These are phyloP conservation scores for Lavandula angustifolia DNA, from an alignment of 257 asterid genomes.

Conservation along the genomic window DNA sequence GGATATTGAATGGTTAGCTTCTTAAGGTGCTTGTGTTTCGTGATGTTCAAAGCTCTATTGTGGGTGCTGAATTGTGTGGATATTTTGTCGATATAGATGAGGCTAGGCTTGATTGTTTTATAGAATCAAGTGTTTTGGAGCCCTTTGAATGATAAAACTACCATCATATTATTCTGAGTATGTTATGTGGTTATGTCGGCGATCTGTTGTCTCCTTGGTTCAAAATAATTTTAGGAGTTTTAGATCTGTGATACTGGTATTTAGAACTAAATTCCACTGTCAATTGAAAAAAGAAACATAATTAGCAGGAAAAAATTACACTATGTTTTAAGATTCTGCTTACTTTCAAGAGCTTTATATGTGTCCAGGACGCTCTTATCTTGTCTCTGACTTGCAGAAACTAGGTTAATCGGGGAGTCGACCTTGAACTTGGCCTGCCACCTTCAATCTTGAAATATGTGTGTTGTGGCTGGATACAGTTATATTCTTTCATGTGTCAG, in stretches of 20 bases:
- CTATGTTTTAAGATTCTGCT: background rate
- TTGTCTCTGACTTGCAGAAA: background rate
- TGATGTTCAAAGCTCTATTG: slow-evolving; percentile 1
- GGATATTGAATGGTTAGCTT: slow-evolving; percentile 8
- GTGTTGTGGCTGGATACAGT: background rate
- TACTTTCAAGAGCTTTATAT: slow-evolving; percentile 15
- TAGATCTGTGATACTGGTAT: slow-evolving; percentile 14
- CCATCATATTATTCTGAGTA: background rate
- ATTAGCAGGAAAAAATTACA: slow-evolving; percentile 4
- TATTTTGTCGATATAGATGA: slow-evolving; percentile 12
- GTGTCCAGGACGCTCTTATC: background rate
- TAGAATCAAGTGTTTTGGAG: background rate
- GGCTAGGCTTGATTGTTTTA: background rate
- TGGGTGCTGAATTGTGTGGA: background rate
- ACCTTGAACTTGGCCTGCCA: slow-evolving; percentile 1
- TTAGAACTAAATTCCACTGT: background rate
- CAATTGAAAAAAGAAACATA: slow-evolving; percentile 7
- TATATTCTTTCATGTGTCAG: background rate
- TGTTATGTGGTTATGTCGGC: background rate
- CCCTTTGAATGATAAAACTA: slow-evolving; percentile 9
- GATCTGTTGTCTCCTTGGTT: slow-evolving; percentile 24
- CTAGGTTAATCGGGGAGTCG: slow-evolving; percentile 7
- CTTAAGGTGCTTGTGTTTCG: slow-evolving; percentile 6
- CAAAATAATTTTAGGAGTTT: background rate
- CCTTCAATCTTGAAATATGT: slow-evolving; percentile 11